Evolutionary conservation across 805 yeast species (phyloP), one percentile per base, ranked within the genome.

Genomic region (Wickerhamomyces bisporus): DNA sequence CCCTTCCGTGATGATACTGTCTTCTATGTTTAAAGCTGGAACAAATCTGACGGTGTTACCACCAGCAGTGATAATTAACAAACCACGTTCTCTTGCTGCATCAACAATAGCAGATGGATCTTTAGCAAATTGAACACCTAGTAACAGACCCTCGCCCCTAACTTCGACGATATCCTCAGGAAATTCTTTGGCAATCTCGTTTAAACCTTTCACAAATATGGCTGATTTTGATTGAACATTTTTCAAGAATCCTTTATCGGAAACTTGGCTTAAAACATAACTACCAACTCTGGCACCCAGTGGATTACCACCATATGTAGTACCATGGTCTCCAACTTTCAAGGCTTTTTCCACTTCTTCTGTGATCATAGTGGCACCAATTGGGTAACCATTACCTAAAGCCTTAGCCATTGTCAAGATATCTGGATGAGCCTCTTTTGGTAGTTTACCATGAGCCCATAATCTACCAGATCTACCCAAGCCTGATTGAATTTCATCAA

Each of bases 251-350:
- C 66, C 71, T 4, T 68, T 61, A 34, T 81, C 64, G 12, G 87
- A 71, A 31, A 93, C 71, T 50, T 77, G 73, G 38, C 73, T 79
- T 18, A 93, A 63, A 12, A 93, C 95, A 54, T 83, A 80, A 30
- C 71, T 66, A 5, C 88, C 96, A 35, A 93, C 75, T 45, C 89
- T 77, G 26, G 91, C 72, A 5, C 88, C 98, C 45, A 93, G 67
- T 39, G 98, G 98, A 61, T 93, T 93, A 39, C 98, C 98, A 46
- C 98, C 98, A 57, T 83, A 91, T 0, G 98, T 91, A 3, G 98
- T 91, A 40, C 98, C 98, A 58, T 91, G 98, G 57, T 93, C 98
- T 41, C 98, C 98, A 17, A 86, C 91, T 41, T 77, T 70, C 49
- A 93, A 66, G 2, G 69, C 75, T 10, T 68, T 60, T 55, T 88